phyloP scores from a whole-genome alignment of 352 stramenopile species.

The Globisporangium yorkense region DNA sequence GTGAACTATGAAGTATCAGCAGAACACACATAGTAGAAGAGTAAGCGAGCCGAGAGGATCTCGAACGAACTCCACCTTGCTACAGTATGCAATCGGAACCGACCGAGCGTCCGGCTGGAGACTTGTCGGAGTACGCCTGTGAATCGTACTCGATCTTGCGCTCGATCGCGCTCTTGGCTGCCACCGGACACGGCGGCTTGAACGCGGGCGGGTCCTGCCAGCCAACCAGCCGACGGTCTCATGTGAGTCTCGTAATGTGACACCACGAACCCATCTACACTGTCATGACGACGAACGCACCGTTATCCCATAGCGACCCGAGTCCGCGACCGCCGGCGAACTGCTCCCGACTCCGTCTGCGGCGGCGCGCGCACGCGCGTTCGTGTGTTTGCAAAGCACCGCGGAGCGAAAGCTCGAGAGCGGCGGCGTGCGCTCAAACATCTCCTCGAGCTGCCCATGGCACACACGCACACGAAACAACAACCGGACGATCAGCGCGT shows the following conservation, averaged over 20 bases:
- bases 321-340: background rate
- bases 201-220: constrained; percentile 24
- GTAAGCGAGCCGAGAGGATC: background rate
- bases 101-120: constrained; percentile 30
- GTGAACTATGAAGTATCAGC: constrained; percentile 6
- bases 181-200: constrained; percentile 35
- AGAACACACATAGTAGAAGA: background rate
- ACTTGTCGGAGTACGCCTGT: constrained; percentile 40
- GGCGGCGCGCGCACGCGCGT: constrained; percentile 25
- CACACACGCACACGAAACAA: background rate
- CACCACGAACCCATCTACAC: background rate
- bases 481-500: background rate
- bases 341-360: background rate
- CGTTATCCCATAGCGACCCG: constrained; percentile 2
- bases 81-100: constrained; percentile 3
- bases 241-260: background rate
- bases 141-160: constrained; percentile 46
- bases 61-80: background rate
- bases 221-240: background rate
- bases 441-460: constrained; percentile 34
- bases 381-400: constrained; percentile 64
- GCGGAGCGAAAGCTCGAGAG: constrained; percentile 51
- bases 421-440: constrained; percentile 51
- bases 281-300: background rate
- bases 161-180: constrained; percentile 55